Percentiles rank a stretch among this genome's conserved stretches.
Evolutionary conservation across 2,329 filamentous ascomycete species (phyloP).

Genomic region (Dryadomyces quercivorus): DNA sequence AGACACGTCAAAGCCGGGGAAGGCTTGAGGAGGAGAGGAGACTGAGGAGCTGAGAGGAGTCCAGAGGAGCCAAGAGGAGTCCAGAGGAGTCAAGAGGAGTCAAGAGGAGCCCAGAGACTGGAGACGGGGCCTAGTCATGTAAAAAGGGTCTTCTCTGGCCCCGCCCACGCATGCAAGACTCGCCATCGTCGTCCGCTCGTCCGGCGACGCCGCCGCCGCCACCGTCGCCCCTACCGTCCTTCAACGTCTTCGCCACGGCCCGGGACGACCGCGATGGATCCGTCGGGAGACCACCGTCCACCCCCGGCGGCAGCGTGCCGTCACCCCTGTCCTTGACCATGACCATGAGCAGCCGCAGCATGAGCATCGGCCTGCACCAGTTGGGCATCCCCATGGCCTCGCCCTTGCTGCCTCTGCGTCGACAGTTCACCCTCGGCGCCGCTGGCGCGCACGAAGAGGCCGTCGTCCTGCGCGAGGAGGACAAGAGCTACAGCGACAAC

Average conservation of each 20-base stretch:
- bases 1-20: not conserved
- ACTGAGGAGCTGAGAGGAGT: not conserved
- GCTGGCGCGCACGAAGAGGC: not conserved
- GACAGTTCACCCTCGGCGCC: conserved; percentile 13
- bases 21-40: not conserved
- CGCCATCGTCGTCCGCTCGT: conserved; percentile 3
- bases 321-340: conserved; percentile 13
- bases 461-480: conserved; percentile 8
- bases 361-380: conserved; percentile 12
- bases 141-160: not conserved
- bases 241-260: not conserved
- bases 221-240: not conserved
- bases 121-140: not conserved
- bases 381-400: conserved; percentile 18
- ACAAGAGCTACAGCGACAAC: conserved; percentile 11
- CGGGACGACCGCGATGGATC: not conserved
- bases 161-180: conserved; percentile 5
- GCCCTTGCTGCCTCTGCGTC: conserved; percentile 19
- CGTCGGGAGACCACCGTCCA: not conserved
- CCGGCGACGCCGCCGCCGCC: conserved; percentile 1
- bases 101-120: not conserved
- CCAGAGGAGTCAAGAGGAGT: too few relatives aligned
- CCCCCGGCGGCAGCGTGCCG: conserved; percentile 5
- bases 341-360: conserved; percentile 5
- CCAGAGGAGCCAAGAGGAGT: not conserved